Conservation (phyloP, 352 stramenopile species). For the Phytophthora ramorum region DNA sequence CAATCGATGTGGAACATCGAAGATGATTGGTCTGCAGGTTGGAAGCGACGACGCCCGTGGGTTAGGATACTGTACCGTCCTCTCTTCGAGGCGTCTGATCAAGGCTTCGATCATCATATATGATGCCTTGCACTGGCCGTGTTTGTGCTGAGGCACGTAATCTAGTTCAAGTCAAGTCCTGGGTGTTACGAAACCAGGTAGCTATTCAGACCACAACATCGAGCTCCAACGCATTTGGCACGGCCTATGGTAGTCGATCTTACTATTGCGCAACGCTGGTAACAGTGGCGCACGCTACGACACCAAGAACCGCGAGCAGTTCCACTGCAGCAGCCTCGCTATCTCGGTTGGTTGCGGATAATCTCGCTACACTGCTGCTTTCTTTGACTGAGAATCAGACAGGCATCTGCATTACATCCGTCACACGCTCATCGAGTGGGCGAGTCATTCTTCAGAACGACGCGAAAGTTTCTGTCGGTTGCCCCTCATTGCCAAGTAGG, state of each 20-base stretch:
- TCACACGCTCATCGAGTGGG: neutral
- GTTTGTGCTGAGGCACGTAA: neutral
- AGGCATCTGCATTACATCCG: neutral
- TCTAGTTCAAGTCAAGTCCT: slow-evolving; percentile 10
- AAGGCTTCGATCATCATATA: neutral
- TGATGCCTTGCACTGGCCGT: neutral
- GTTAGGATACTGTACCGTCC: too few relatives aligned
- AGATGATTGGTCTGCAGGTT: too few relatives aligned
- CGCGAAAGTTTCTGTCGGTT: neutral
- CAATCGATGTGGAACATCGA: too few relatives aligned
- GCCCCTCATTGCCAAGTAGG: neutral
- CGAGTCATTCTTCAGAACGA: neutral
- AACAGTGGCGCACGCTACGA: neutral
- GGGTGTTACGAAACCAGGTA: neutral
- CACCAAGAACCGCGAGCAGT: too few relatives aligned
- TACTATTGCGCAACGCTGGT: neutral
- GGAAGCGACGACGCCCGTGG: too few relatives aligned
- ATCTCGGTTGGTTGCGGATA: too few relatives aligned
- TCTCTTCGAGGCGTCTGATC: too few relatives aligned
- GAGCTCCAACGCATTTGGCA: neutral
- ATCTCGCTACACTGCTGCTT: neutral
- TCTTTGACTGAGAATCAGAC: neutral
- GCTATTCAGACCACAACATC: neutral
- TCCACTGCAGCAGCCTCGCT: too few relatives aligned
- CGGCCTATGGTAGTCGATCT: neutral